Evolutionary conservation across 306 rosid genomes (phyloP).

Genomic region (Hippophae gyantsensis): DNA sequence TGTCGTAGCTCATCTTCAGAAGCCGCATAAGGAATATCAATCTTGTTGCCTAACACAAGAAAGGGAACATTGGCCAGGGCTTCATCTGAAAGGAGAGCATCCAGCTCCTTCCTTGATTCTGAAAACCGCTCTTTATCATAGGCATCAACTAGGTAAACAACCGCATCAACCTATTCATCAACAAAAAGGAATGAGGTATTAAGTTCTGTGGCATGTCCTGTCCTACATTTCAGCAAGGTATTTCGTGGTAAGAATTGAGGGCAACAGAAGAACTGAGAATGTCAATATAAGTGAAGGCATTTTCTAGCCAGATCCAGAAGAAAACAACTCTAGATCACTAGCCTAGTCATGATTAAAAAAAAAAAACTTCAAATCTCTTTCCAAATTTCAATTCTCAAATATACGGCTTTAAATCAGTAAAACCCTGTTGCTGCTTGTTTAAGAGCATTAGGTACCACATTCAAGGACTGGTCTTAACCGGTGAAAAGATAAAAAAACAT

Average conservation of each 20-base stretch:
- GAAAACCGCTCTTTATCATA: conserved; percentile 39
- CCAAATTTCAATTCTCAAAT: too few relatives aligned
- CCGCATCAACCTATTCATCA: conserved; percentile 39
- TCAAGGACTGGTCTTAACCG: too few relatives aligned
- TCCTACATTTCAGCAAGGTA: background rate
- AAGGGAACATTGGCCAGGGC: conserved; percentile 40
- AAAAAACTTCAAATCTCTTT: too few relatives aligned
- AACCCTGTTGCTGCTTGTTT: too few relatives aligned
- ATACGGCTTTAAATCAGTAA: too few relatives aligned
- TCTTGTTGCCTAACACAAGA: conserved; percentile 47
- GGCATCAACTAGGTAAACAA: conserved; percentile 45
- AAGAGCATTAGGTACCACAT: too few relatives aligned
- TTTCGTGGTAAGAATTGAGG: background rate
- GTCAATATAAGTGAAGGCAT: background rate
- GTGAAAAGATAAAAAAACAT: too few relatives aligned
- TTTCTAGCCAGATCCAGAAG: too few relatives aligned
- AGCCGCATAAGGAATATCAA: conserved; percentile 43
- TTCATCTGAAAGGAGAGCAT: conserved; percentile 42
- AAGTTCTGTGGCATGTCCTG: conserved; percentile 4
- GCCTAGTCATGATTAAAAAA: too few relatives aligned
- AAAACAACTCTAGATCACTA: too few relatives aligned
- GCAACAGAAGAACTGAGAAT: background rate
- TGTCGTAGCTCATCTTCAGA: conserved; percentile 46
- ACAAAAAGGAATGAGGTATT: background rate
- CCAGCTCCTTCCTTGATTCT: conserved; percentile 45